Percentiles rank a stretch among this genome's conserved stretches.
Conservation (phyloP, 805 yeast genomes). For the Saccharomycopsis capsularis region DNA sequence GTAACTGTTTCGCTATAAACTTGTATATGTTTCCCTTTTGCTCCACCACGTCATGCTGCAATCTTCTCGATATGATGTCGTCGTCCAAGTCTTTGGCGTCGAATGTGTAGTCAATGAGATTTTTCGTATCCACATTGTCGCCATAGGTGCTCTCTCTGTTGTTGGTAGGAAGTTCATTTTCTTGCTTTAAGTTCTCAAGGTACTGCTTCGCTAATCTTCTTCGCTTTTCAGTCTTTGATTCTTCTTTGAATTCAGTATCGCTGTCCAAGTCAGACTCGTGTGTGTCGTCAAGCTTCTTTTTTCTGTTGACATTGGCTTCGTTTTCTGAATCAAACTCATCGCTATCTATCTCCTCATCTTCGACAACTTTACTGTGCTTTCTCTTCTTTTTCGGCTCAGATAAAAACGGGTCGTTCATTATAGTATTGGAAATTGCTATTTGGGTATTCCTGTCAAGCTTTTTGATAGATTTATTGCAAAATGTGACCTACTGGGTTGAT, state of each 20-base stretch:
- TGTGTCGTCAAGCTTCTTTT: constrained; percentile 34
- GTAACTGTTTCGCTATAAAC: constrained; percentile 47
- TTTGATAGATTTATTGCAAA: too few species aligned
- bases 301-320: neutral
- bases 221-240: constrained; percentile 87
- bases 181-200: constrained; percentile 65
- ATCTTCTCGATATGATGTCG: constrained; percentile 73
- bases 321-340: constrained; percentile 31
- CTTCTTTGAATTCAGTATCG: constrained; percentile 48
- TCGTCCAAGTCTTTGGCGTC: constrained; percentile 89
- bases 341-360: constrained; percentile 52
- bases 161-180: constrained; percentile 31
- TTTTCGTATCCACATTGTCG: constrained; percentile 22
- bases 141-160: constrained; percentile 21
- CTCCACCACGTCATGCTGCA: constrained; percentile 86
- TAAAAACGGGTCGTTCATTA: constrained; percentile 56
- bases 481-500: too few species aligned
- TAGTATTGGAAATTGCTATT: too few species aligned
- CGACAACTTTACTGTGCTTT: constrained; percentile 22
- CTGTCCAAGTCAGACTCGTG: constrained; percentile 25
- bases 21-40: constrained; percentile 77
- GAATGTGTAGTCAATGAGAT: constrained; percentile 42
- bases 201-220: constrained; percentile 92
- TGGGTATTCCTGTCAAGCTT: too few species aligned
- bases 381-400: constrained; percentile 48